Evolutionary conservation across 768 basidiomycete genomes (phyloP).

Genomic region (Hericium rajendrae): DNA sequence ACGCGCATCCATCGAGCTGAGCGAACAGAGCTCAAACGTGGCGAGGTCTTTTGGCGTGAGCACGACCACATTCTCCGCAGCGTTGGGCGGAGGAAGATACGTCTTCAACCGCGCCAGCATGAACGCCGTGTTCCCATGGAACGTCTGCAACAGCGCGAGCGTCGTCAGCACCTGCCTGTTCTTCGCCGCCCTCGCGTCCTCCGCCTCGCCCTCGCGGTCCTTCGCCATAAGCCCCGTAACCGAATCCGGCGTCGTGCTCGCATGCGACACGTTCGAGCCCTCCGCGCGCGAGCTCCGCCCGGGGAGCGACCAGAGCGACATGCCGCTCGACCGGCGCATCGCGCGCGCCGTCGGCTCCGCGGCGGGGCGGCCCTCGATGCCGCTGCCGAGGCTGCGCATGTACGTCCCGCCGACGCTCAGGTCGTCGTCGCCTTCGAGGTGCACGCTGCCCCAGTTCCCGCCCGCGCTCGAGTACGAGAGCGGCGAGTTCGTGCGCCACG

Average conservation of each 20-base stretch:
- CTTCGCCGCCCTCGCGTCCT: constrained; percentile 38
- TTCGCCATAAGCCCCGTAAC: constrained; percentile 13
- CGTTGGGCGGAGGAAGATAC: constrained; percentile 9
- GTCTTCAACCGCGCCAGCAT: constrained; percentile 39
- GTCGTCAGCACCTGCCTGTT: constrained; percentile 32
- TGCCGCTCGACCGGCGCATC: constrained; percentile 19
- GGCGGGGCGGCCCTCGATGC: constrained; percentile 52
- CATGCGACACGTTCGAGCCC: constrained; percentile 4
- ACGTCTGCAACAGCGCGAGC: constrained; percentile 47
- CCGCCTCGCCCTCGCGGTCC: constrained; percentile 21
- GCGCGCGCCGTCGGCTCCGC: constrained; percentile 4
- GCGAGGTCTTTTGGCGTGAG: constrained; percentile 56
- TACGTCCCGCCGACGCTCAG: constrained; percentile 31
- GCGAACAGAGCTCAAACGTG: constrained; percentile 62
- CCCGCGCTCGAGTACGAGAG: not conserved
- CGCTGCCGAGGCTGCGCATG: constrained; percentile 54
- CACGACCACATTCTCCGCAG: constrained; percentile 21
- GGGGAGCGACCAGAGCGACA: constrained; percentile 21
- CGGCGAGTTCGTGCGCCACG: constrained; percentile 41
- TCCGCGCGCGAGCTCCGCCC: constrained; percentile 4
- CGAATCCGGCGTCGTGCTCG: not conserved
- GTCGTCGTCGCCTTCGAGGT: constrained; percentile 61
- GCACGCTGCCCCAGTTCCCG: constrained; percentile 29
- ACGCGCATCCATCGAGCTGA: constrained; percentile 59
- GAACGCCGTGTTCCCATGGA: constrained; percentile 53